Conservation (phyloP, 2,329 filamentous ascomycete species). For the Colletotrichum simmondsii region DNA sequence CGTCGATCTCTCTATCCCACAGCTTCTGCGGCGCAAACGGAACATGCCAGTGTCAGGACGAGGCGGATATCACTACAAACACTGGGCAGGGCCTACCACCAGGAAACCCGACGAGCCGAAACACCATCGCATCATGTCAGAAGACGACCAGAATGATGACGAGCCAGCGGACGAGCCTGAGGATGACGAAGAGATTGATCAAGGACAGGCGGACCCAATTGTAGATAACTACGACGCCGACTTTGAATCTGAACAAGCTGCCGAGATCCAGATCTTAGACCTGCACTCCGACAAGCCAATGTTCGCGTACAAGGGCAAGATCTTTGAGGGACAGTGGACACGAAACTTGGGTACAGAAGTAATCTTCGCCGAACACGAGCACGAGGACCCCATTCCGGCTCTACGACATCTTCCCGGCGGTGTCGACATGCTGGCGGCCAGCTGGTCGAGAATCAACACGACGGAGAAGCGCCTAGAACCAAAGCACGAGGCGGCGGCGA, state of each 20-base stretch:
- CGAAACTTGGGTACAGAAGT: slow-evolving; percentile 87
- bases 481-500: slow-evolving; percentile 45
- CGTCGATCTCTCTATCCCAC: slow-evolving; percentile 70
- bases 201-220: slow-evolving; percentile 26
- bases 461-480: slow-evolving; percentile 70
- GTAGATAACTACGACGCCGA: slow-evolving; percentile 37
- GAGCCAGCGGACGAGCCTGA: slow-evolving; percentile 30
- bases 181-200: slow-evolving; percentile 42
- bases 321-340: slow-evolving; percentile 85
- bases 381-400: slow-evolving; percentile 52
- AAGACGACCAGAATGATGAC: slow-evolving; percentile 39
- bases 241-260: slow-evolving; percentile 33
- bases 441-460: slow-evolving; percentile 76
- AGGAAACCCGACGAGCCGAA: slow-evolving; percentile 34
- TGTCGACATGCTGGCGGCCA: slow-evolving; percentile 79
- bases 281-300: slow-evolving; percentile 81
- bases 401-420: slow-evolving; percentile 64
- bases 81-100: slow-evolving; percentile 47
- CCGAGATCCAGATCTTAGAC: slow-evolving; percentile 82
- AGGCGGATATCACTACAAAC: slow-evolving; percentile 59
- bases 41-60: slow-evolving; percentile 41
- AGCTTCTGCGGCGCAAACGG: slow-evolving; percentile 57
- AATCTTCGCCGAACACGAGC: slow-evolving; percentile 70
- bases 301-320: slow-evolving; percentile 80
- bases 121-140: slow-evolving; percentile 35